Base-by-base conservation (phyloP, 257 asterid species). In the Jacaranda mimosifolia region DNA sequence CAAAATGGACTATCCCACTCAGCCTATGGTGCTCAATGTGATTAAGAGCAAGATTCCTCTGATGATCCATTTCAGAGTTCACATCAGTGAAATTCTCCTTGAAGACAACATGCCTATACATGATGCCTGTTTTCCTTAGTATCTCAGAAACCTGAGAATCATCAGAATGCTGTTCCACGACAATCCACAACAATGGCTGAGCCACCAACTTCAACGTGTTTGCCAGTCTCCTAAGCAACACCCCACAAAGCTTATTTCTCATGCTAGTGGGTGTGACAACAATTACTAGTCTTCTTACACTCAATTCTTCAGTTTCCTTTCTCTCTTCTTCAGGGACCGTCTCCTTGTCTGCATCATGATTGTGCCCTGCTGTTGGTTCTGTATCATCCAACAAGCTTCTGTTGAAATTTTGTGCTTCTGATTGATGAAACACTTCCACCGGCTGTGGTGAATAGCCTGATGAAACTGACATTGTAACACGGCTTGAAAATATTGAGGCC, bases 21-120 rank as follows among this genome's bases (percentile, higher is more conserved):
- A 95, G 79, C 81, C 91, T 82, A 36, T 95, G 99, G 72, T 93
- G 93, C 76, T 95, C 99, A 71, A 95, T 90, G 85, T 95, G 99
- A 78, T 85, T 90, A 43, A 96, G 88, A 18, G 98, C 99, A 40
- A 89, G 78, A 43, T 93, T 93, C 73, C 96, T 89, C 80, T 91
- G 97, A 75, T 91, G 84, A 88, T 93, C 97, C 93, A 89, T 83
- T 87, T 91, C 97, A 9, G 87, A 82, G 49, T 21, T 68, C 7
- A 72, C 66, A 65, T 85, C 90, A 5, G 97, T 91, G 66, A 91
- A 87, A 55, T 91, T 93, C 91, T 95, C 97, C 85, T 90, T 95
- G 77, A 82, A 91, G 62, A 89, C 94, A 67, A 95, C 81, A 64
- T 95, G 98, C 69, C 98, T 91, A 64, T 87, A 93, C 98, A 95